Conservation (phyloP, 2,329 filamentous ascomycete species). For the Ophiostoma australiae region DNA sequence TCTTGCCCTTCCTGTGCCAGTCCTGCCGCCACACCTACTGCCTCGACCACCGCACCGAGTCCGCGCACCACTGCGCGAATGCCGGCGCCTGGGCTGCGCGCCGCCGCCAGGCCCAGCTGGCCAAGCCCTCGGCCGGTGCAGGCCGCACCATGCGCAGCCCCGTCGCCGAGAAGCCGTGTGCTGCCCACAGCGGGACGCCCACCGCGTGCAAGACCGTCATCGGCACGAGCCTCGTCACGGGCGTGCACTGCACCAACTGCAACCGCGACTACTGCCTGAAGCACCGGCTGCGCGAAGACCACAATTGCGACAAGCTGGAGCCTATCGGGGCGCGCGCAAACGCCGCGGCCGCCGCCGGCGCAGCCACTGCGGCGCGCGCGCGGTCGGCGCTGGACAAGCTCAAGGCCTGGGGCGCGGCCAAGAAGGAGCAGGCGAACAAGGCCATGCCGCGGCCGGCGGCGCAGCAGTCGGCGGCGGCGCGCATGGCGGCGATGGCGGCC, state of each 20-base stretch:
- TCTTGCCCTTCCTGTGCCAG: conserved; percentile 90
- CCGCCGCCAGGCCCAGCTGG: conserved; percentile 50
- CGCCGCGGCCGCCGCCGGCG: conserved; percentile 32
- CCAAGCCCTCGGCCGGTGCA: conserved; percentile 50
- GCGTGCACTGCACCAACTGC: conserved; percentile 66
- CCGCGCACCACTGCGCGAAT: conserved; percentile 64
- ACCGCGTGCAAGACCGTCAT: conserved; percentile 64
- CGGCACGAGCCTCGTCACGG: conserved; percentile 61
- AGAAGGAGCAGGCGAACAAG: conserved; percentile 58
- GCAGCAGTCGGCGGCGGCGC: conserved; percentile 51
- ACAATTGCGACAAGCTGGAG: conserved; percentile 75
- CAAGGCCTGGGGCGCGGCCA: conserved; percentile 72
- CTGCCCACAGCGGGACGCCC: conserved; percentile 38
- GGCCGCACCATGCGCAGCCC: conserved; percentile 51
- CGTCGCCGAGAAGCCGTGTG: conserved; percentile 62
- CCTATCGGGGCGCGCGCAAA: conserved; percentile 46
- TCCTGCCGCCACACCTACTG: conserved; percentile 83
- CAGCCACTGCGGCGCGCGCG: conserved; percentile 58
- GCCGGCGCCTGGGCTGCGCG: conserved; percentile 59
- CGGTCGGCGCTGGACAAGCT: conserved; percentile 70
- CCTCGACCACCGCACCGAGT: conserved; percentile 86
- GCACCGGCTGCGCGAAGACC: conserved; percentile 72
- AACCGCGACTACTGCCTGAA: conserved; percentile 72
- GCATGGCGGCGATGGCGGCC: conserved; percentile 64
- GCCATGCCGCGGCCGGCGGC: conserved; percentile 57